Percentiles rank a stretch among this genome's conserved stretches.
These are phyloP conservation scores for Calonectria pteridis DNA, from an alignment of 2,329 filamentous ascomycete genomes.

Conservation along the genomic window DNA sequence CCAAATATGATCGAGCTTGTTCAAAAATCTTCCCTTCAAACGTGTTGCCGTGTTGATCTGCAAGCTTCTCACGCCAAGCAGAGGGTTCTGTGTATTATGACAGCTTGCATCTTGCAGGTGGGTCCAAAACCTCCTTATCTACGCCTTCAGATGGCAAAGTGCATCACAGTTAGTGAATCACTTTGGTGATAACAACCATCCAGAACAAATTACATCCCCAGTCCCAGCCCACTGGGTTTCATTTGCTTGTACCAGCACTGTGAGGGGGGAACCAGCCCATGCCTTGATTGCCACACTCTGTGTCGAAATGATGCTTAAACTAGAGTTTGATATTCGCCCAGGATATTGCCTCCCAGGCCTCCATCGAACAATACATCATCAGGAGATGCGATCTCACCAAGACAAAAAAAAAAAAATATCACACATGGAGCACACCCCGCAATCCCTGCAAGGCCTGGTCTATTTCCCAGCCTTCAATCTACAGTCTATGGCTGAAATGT, in stretches of 20 bases:
- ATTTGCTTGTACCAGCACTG: background rate
- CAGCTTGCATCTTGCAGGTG: background rate
- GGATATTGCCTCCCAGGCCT: background rate
- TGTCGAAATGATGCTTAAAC: background rate
- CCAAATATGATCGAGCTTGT: no score
- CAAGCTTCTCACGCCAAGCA: background rate
- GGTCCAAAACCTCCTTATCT: background rate
- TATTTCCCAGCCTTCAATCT: conserved; percentile 35
- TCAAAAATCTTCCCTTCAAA: background rate
- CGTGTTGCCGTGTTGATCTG: background rate
- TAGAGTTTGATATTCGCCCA: background rate
- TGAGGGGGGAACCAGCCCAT: background rate
- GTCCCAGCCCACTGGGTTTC: background rate
- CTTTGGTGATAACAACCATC: background rate
- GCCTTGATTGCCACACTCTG: background rate
- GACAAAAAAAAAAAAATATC: conserved; percentile 16
- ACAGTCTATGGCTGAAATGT: conserved; percentile 34
- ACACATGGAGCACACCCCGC: conserved; percentile 31
- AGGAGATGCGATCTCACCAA: background rate
- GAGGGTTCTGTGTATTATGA: background rate
- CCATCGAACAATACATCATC: background rate
- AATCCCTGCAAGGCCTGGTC: conserved; percentile 32
- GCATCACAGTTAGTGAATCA: background rate
- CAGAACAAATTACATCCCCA: background rate
- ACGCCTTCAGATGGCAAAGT: background rate